phyloP scores from a whole-genome alignment of 371 early-diverging fungal species.

The Parasitella parasitica region DNA sequence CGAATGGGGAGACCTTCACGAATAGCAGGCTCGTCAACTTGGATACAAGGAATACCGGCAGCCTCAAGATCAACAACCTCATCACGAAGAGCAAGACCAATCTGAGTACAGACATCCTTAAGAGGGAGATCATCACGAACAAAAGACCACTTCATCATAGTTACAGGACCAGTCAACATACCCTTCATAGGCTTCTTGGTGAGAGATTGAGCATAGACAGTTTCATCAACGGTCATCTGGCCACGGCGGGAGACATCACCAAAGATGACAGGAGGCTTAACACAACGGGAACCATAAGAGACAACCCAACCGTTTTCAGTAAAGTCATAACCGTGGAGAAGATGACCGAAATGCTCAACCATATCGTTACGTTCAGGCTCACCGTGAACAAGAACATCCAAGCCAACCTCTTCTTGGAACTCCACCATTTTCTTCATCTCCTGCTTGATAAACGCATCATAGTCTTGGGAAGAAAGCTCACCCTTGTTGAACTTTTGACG shows the following conservation, averaged over 20 bases:
- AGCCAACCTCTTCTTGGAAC: slow-evolving; percentile 84
- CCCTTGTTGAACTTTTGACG: slow-evolving; percentile 91
- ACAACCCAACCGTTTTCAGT: slow-evolving; percentile 97
- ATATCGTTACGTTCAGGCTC: slow-evolving; percentile 97
- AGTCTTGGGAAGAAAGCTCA: slow-evolving; percentile 66
- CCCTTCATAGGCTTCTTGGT: slow-evolving; percentile 94
- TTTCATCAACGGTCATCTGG: slow-evolving; percentile 89
- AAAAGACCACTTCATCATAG: slow-evolving; percentile 96
- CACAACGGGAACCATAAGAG: slow-evolving; percentile 95
- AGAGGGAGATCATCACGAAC: slow-evolving; percentile 95
- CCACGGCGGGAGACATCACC: slow-evolving; percentile 91
- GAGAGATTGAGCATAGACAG: slow-evolving; percentile 83
- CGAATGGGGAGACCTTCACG: slow-evolving; percentile 97
- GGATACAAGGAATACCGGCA: slow-evolving; percentile 91
- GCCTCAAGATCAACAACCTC: slow-evolving; percentile 93
- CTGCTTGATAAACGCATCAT: slow-evolving; percentile 81
- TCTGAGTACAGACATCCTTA: slow-evolving; percentile 80
- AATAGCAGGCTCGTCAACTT: slow-evolving; percentile 98
- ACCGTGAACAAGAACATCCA: slow-evolving; percentile 97
- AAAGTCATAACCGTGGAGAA: slow-evolving; percentile 87
- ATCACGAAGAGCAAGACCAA: slow-evolving; percentile 95
- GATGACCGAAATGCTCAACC: slow-evolving; percentile 92
- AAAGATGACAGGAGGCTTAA: slow-evolving; percentile 88
- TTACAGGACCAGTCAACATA: slow-evolving; percentile 93
- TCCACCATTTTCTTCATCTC: slow-evolving; percentile 85